Evolutionary conservation across 148 eudicot genomes (phyloP).

Genomic region (Silene latifolia): DNA sequence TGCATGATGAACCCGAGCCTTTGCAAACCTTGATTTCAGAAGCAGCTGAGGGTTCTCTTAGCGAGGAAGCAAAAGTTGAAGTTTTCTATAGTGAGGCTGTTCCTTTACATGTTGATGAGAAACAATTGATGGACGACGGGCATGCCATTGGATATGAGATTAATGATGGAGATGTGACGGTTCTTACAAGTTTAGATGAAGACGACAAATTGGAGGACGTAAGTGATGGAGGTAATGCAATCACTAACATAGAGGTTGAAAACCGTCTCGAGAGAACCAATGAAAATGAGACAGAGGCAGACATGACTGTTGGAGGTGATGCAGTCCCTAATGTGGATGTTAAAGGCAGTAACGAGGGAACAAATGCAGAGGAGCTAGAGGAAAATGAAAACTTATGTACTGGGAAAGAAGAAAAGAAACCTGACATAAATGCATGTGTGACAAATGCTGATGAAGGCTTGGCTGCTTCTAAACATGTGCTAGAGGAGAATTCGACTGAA

Average conservation of each 20-base stretch:
- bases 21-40: slow-evolving; percentile 9
- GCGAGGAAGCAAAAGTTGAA: background rate
- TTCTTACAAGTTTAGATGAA: background rate
- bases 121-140: background rate
- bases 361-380: slow-evolving; percentile 4
- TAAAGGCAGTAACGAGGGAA: slow-evolving; percentile 7
- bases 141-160: slow-evolving; percentile 3
- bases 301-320: slow-evolving; percentile 4
- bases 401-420: slow-evolving; percentile 14
- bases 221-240: slow-evolving; percentile 6
- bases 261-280: background rate
- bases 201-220: slow-evolving; percentile 9
- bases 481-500: background rate
- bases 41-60: background rate
- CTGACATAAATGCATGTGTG: slow-evolving; percentile 9
- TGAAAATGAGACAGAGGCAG: slow-evolving; percentile 14
- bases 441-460: slow-evolving; percentile 18
- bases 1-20: slow-evolving; percentile 26
- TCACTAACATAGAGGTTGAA: slow-evolving; percentile 10
- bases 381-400: background rate
- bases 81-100: slow-evolving; percentile 3
- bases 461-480: slow-evolving; percentile 17
- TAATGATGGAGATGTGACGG: background rate
- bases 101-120: background rate
- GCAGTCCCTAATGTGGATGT: slow-evolving; percentile 1